phyloP scores from a whole-genome alignment of 768 basidiomycete species.

The Boletus edulis region DNA sequence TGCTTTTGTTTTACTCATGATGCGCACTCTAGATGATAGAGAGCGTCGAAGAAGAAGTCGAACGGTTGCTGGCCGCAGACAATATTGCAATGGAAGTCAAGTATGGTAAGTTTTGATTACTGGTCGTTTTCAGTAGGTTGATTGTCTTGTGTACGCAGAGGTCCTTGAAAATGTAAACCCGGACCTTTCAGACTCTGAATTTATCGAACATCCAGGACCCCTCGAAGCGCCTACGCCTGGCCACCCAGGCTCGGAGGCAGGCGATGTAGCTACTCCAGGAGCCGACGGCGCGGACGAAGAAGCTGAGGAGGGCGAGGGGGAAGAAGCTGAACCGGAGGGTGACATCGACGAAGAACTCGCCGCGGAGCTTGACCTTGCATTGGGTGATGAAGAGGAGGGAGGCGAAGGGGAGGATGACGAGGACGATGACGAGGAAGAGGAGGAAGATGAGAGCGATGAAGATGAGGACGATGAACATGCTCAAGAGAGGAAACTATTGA shows the following conservation, averaged over 20 bases:
- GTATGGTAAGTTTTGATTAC: conserved; percentile 51
- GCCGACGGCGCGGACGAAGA: conserved; percentile 53
- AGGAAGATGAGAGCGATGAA: conserved; percentile 49
- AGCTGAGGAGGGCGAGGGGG: conserved; percentile 57
- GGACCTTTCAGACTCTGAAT: conserved; percentile 87
- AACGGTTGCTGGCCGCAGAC: conserved; percentile 80
- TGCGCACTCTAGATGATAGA: conserved; percentile 70
- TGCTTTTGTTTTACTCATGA: conserved; percentile 4
- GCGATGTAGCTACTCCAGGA: conserved; percentile 60
- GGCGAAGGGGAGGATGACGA: conserved; percentile 67
- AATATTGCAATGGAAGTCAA: conserved; percentile 70
- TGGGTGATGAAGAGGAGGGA: conserved; percentile 63
- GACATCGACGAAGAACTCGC: conserved; percentile 89
- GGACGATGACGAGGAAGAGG: conserved; percentile 56
- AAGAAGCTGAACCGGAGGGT: conserved; percentile 63
- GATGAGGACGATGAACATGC: conserved; percentile 82
- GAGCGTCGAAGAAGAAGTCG: conserved; percentile 91
- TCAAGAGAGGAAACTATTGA: conserved; percentile 76
- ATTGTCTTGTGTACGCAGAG: conserved; percentile 43
- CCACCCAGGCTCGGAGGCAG: conserved; percentile 61
- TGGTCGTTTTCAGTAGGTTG: not conserved
- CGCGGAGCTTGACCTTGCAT: conserved; percentile 81
- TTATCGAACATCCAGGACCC: conserved; percentile 62
- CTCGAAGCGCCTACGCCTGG: conserved; percentile 70
- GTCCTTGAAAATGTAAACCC: conserved; percentile 89